Evolutionary conservation across 495 filamentous ascomycete genomes (phyloP).

Genomic region (Penicillium psychrofluorescens): DNA sequence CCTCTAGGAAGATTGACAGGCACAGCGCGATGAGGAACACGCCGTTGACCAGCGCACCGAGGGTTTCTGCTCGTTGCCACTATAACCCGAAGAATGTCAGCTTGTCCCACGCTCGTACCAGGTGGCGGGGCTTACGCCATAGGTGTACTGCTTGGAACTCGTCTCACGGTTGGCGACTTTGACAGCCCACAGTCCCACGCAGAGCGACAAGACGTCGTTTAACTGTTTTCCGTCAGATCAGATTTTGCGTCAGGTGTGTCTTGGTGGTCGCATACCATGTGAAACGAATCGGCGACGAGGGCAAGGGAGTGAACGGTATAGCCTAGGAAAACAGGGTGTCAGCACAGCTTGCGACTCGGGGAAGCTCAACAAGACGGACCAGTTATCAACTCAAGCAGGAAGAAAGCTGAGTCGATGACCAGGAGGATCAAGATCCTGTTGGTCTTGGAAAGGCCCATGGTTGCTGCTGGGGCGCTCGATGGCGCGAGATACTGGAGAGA

Average conservation of each 20-base stretch:
- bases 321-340: constrained; percentile 33
- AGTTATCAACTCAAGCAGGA: constrained; percentile 77
- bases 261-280: constrained; percentile 62
- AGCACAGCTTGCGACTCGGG: not conserved
- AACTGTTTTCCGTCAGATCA: constrained; percentile 29
- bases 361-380: constrained; percentile 35
- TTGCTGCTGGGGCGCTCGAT: constrained; percentile 4
- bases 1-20: constrained; percentile 91
- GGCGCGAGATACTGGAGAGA: constrained; percentile 12
- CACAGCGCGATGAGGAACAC: constrained; percentile 95
- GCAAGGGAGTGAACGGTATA: constrained; percentile 85
- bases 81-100: constrained; percentile 36
- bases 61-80: constrained; percentile 97
- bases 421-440: constrained; percentile 88
- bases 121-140: constrained; percentile 58
- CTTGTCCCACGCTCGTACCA: not conserved
- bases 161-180: constrained; percentile 71
- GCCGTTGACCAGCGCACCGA: constrained; percentile 91
- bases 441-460: constrained; percentile 88
- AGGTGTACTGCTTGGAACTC: constrained; percentile 83
- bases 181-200: constrained; percentile 92
- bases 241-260: too few relatives aligned
- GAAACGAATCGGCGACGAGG: constrained; percentile 92
- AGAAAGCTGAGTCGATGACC: constrained; percentile 83
- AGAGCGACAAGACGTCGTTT: constrained; percentile 92